phyloP scores from a whole-genome alignment of 345 rosid species.

The Salix brachista region DNA sequence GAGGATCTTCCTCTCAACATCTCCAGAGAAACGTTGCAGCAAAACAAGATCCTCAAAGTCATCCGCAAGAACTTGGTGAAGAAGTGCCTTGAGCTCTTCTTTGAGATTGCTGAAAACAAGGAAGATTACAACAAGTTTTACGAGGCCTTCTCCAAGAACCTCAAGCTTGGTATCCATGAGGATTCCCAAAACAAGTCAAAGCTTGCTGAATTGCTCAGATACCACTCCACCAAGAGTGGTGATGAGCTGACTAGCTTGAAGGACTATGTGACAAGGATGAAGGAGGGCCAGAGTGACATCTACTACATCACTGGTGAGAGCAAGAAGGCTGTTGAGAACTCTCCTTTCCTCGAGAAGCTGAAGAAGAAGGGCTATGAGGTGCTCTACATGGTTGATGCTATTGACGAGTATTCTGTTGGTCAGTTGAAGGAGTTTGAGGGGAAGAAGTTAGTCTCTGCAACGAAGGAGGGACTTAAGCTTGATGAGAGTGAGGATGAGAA shows the following conservation, averaged over 20 bases:
- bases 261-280: constrained; percentile 92
- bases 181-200: constrained; percentile 71
- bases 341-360: constrained; percentile 89
- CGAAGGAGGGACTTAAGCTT: constrained; percentile 78
- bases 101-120: constrained; percentile 92
- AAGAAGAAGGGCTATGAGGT: constrained; percentile 88
- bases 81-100: constrained; percentile 85
- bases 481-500: constrained; percentile 82
- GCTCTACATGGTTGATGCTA: constrained; percentile 80
- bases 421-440: constrained; percentile 89
- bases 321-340: constrained; percentile 90
- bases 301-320: constrained; percentile 91
- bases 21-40: constrained; percentile 76
- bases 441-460: constrained; percentile 80
- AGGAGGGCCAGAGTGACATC: constrained; percentile 80
- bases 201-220: constrained; percentile 75
- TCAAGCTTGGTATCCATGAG: constrained; percentile 88
- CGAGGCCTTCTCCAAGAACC: constrained; percentile 82
- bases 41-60: constrained; percentile 89
- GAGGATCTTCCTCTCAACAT: constrained; percentile 92
- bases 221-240: constrained; percentile 93
- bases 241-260: constrained; percentile 83
- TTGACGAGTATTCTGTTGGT: constrained; percentile 78
- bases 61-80: constrained; percentile 88
- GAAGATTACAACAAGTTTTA: constrained; percentile 91